These are phyloP conservation scores for Fusarium verrucosum DNA, from an alignment of 2,329 filamentous ascomycete species.

Conservation along the genomic window DNA sequence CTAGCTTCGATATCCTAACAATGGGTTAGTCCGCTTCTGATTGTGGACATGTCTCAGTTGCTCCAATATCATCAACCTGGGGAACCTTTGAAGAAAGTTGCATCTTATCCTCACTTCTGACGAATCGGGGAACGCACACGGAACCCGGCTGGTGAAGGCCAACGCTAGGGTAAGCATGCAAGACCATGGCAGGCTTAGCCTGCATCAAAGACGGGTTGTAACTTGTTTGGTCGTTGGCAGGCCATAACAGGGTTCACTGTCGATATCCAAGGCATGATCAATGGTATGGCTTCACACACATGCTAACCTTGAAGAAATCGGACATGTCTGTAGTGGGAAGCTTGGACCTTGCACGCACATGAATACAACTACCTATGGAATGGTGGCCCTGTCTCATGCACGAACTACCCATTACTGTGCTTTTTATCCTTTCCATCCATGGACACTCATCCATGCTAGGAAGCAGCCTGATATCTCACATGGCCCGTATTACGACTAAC, in stretches of 20 bases:
- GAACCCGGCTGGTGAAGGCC: conserved; percentile 13
- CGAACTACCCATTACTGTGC: neutral
- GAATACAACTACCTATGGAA: neutral
- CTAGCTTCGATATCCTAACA: neutral
- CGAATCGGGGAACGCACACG: conserved; percentile 23
- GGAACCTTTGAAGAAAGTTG: conserved; percentile 12
- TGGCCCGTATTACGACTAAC: neutral
- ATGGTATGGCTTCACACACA: neutral
- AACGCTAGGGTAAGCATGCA: conserved; percentile 36
- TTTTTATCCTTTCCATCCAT: conserved; percentile 1
- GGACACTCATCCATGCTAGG: conserved; percentile 13
- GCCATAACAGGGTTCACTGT: neutral
- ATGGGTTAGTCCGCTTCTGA: conserved; percentile 17
- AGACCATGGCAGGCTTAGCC: conserved; percentile 33
- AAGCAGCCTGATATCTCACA: conserved; percentile 13
- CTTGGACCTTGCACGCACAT: neutral
- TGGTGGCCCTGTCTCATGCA: conserved; percentile 21
- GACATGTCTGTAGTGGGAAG: neutral
- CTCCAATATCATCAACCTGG: conserved; percentile 4
- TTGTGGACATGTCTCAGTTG: neutral
- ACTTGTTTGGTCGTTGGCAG: conserved; percentile 11
- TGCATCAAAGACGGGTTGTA: conserved; percentile 10
- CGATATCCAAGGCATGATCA: neutral
- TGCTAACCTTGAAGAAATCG: neutral
- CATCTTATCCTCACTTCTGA: conserved; percentile 12